Percentiles rank a stretch among this genome's conserved stretches.
Conservation (phyloP, 192 early-diverging fungal species). For the Backusella luteola region DNA sequence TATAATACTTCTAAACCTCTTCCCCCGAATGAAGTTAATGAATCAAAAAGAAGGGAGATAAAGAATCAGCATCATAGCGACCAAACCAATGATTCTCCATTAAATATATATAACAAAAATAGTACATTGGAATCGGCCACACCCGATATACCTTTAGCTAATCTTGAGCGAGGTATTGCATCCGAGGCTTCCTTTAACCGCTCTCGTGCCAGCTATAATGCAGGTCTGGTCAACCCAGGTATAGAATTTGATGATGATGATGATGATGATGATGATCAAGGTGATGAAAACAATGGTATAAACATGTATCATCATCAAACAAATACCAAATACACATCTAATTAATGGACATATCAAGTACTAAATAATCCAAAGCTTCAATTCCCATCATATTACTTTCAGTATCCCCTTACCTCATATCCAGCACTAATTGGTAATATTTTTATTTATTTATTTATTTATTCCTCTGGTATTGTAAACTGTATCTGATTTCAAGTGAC, state of each 20-base stretch:
- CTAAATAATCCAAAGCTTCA: background rate
- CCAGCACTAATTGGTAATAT: background rate
- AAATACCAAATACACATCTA: background rate
- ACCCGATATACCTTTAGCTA: background rate
- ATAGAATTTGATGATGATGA: background rate
- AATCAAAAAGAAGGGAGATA: background rate
- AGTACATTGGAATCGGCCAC: background rate
- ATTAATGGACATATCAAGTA: background rate
- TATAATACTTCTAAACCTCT: background rate
- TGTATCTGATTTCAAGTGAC: conserved; percentile 5
- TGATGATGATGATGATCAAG: background rate
- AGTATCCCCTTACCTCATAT: background rate
- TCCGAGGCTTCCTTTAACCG: background rate
- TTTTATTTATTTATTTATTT: background rate
- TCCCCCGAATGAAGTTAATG: background rate
- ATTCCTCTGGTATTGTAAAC: background rate
- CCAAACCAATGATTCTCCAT: background rate
- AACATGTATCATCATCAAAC: background rate
- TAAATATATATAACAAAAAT: background rate
- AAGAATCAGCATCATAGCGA: background rate
- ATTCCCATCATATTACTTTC: background rate
- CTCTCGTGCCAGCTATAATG: background rate
- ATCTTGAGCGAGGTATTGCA: background rate
- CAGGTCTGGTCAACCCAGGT: background rate
- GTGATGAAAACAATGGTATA: background rate